Base-by-base conservation (phyloP, 257 asterid genomes). In the Linderniella brevidens region DNA sequence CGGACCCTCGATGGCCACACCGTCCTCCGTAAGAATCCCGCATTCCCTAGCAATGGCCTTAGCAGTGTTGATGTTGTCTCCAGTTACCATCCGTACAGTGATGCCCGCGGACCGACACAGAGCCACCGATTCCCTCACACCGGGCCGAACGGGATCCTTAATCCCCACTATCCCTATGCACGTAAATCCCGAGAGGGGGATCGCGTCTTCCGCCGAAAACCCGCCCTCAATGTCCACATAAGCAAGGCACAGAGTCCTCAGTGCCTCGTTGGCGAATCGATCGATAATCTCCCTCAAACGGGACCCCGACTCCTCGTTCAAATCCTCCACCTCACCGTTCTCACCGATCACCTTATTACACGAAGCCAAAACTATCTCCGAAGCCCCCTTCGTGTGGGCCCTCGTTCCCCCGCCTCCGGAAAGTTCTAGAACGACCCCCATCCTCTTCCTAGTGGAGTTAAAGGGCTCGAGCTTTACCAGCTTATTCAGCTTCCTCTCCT, bases 41-140 rank as follows among this genome's bases (percentile, higher is more conserved):
- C 97, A 87, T 74, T 87, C 97, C 58, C 75, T 71, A 50, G 97
- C 97, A 51, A 86, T 86, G 35, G 97, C 94, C 56, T 67, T 82
- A 7, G 97, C 97, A 15, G 97, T 86, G 50, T 82, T 83, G 41
- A 87, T 80, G 54, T 87, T 83, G 46, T 87, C 97, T 56, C 97
- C 97, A 1, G 97, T 87, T 1, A 87, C 97, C 97, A 87, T 87
- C 39, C 97, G 66, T 13, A 87, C 97, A 32, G 75, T 71, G 4
- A 87, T 74, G 19, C 97, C 97, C 49, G 97, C 97, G 9, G 79
- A 65, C 25, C 75, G 88, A 49, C 97, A 87, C n/a, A 79, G 82
- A 0, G 90, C 93, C 42, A 87, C 97, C 0, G 97, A 79, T 59
- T 87, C 97, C 19, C 62, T 68, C 8, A 87, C 97, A 5, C 97